Conservation (phyloP, 83 land plant species). For the Picea engelmannii region DNA sequence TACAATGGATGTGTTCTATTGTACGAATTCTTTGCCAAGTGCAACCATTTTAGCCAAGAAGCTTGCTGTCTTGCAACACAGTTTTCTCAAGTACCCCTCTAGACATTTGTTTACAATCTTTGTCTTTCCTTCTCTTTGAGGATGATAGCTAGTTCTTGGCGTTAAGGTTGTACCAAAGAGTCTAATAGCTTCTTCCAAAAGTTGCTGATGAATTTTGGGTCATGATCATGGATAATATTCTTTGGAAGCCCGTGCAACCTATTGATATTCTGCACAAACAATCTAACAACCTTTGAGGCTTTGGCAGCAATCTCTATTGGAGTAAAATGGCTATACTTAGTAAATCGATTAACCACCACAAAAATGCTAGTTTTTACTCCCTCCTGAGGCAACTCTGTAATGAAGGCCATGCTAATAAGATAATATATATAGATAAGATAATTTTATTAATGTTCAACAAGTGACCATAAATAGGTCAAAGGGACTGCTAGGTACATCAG, state of each 20-base stretch:
- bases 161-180: not conserved
- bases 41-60: not conserved
- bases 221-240: not conserved
- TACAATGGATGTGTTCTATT: not conserved
- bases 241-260: not conserved
- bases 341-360: too few relatives aligned
- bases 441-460: too few relatives aligned
- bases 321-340: too few relatives aligned
- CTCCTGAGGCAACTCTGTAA: too few relatives aligned
- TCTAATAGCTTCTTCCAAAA: not conserved
- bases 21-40: not conserved
- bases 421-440: too few relatives aligned
- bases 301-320: too few relatives aligned
- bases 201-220: not conserved
- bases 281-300: too few relatives aligned
- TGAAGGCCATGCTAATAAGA: too few relatives aligned
- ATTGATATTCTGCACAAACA: not conserved
- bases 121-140: not conserved
- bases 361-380: too few relatives aligned
- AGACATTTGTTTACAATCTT: not conserved
- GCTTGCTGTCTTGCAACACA: not conserved
- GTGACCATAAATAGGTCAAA: too few relatives aligned
- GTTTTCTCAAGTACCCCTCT: not conserved
- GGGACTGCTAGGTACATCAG: too few relatives aligned
- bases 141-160: not conserved